phyloP scores from a whole-genome alignment of 2,329 filamentous ascomycete genomes.

The Pseudophaeomoniella oleicola region DNA sequence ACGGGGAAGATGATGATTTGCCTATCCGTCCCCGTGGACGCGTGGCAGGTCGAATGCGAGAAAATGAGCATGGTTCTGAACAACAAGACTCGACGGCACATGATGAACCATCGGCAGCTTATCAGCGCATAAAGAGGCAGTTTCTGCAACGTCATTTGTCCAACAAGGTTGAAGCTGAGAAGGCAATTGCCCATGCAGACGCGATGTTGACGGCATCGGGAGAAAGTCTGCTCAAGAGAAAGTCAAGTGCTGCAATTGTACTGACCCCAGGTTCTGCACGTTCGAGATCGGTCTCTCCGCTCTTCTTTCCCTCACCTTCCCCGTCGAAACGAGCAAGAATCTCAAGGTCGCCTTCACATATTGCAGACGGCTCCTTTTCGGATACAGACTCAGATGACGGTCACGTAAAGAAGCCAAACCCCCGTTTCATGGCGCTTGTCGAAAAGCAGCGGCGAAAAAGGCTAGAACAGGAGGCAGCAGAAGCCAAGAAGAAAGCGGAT shows the following conservation, averaged over 20 bases:
- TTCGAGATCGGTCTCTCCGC: conserved; percentile 19
- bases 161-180: background rate
- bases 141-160: conserved; percentile 4
- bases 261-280: conserved; percentile 15
- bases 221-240: conserved; percentile 17
- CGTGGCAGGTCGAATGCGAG: conserved; percentile 50
- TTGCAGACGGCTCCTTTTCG: conserved; percentile 12
- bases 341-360: conserved; percentile 10
- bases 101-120: conserved; percentile 10
- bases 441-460: conserved; percentile 60
- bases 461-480: conserved; percentile 47
- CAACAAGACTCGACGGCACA: conserved; percentile 15
- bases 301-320: conserved; percentile 28
- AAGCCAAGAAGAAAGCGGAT: conserved; percentile 25
- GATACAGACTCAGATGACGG: conserved; percentile 10
- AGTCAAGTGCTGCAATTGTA: conserved; percentile 13
- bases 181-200: too few species aligned
- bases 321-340: conserved; percentile 8
- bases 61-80: conserved; percentile 3
- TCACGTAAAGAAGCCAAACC: conserved; percentile 12
- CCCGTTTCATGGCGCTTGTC: conserved; percentile 56
- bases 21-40: conserved; percentile 44
- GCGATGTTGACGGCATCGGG: conserved; percentile 11
- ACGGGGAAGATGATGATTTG: conserved; percentile 29
- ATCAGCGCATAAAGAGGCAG: conserved; percentile 30